Base-by-base conservation (phyloP, 2,329 filamentous ascomycete genomes). In the Cladosporium sp. region DNA sequence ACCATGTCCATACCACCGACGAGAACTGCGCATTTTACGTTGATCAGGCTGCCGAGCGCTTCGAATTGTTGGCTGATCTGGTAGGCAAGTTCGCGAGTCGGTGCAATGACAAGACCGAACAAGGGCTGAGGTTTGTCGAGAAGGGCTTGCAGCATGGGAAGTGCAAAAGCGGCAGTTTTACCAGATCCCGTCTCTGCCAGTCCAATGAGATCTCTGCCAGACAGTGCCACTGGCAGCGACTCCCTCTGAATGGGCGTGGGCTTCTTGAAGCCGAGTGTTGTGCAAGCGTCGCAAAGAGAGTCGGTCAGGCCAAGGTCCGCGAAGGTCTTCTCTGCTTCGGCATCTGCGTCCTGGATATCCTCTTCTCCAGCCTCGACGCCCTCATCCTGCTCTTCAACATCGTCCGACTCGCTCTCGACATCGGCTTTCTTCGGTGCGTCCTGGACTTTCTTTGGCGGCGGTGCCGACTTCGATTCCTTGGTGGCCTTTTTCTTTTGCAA, bases 1-100 rank as follows among this genome's bases (percentile, higher is more conserved):
- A 96, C 87, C 88, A 96, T 96, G 57, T 97, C 92, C 77, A 97
- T 84, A 38, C 93, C 93, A 61, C 93, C 93, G 1, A 97, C 88
- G 5, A 69, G 51, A 38, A 98, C 83, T 6, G 88, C 85, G 62
- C 84, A 89, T 62, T 89, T 83, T 32, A 97, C 85, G n/a, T 84
- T 86, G 59, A 98, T 96, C 22, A 90, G 76, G 8, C 87, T 84
- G 4, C 92, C 91, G 1, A 98, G 78, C 0, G 88, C 88, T 64
- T 96, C 91, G 59, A 96, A 92, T 2, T 86, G 78, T 65, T 94
- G 81, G 4, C 86, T 84, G 57, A 96, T 97, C 67, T 98, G 93
- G 53, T 87, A 86, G 2, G 93, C 93, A 50, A 98, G 70, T 73
- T 98, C 93, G 66, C 93, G 84, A 4, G 93, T 98, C 0, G 93